phyloP scores from a whole-genome alignment of 345 rosid species.

The Eucalyptus marginata region DNA sequence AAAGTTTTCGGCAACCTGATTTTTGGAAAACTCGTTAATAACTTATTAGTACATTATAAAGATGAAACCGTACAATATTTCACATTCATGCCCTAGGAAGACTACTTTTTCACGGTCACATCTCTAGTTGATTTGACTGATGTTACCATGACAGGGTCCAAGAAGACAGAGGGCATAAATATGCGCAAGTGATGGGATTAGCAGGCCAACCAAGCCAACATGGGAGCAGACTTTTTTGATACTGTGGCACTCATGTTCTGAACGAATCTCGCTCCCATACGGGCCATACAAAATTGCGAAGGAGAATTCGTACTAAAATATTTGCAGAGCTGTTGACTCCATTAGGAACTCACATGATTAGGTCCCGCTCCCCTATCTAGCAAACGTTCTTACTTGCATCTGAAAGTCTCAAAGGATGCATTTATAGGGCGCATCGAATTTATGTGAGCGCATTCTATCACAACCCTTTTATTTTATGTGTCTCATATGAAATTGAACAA shows the following conservation, averaged over 20 bases:
- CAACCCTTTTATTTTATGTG: not conserved
- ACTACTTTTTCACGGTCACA: no score
- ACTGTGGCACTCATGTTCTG: not conserved
- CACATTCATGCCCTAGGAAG: no score
- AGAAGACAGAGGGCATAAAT: fast-evolving
- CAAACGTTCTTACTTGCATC: not conserved
- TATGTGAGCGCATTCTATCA: not conserved
- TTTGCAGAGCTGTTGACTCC: not conserved
- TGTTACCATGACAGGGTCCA: not conserved
- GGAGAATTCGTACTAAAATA: not conserved
- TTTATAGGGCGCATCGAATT: not conserved
- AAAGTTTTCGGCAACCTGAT: no score
- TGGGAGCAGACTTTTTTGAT: not conserved
- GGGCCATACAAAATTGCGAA: not conserved
- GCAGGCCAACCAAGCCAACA: not conserved
- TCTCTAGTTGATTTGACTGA: not conserved
- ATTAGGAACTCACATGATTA: not conserved
- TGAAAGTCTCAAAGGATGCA: not conserved
- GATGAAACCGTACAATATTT: no score
- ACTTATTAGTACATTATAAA: no score
- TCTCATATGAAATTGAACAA: not conserved
- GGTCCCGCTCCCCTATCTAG: not conserved
- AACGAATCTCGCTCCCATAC: not conserved
- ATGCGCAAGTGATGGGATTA: not conserved
- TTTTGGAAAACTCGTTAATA: no score